Evolutionary conservation across 768 basidiomycete species (phyloP).

Genomic region (Suillus ampliporus): DNA sequence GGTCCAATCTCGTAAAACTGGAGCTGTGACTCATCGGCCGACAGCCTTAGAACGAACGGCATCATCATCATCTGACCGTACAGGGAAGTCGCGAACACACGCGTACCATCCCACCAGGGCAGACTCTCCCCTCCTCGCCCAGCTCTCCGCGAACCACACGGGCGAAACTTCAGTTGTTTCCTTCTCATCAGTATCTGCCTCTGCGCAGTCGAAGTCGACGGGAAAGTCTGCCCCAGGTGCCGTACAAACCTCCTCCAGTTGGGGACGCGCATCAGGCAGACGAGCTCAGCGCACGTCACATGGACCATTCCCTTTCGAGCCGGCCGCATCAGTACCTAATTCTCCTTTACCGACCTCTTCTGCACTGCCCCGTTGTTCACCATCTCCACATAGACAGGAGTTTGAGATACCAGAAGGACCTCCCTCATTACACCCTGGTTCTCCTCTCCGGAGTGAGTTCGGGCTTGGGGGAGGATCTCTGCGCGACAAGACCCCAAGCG

Average conservation of each 20-base stretch:
- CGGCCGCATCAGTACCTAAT: conserved; percentile 60
- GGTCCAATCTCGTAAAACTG: conserved; percentile 7
- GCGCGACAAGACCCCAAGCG: conserved; percentile 31
- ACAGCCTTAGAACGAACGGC: conserved; percentile 29
- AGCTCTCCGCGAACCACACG: conserved; percentile 44
- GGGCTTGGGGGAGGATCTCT: conserved; percentile 36
- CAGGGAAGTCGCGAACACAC: conserved; percentile 17
- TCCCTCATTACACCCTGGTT: conserved; percentile 17
- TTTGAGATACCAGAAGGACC: conserved; percentile 15
- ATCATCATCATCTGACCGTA: conserved; percentile 33
- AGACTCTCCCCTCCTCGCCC: conserved; percentile 28
- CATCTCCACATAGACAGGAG: conserved; percentile 14
- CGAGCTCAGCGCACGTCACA: conserved; percentile 50
- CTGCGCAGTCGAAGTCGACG: conserved; percentile 48
- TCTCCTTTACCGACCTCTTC: conserved; percentile 31
- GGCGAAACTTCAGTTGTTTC: conserved; percentile 40
- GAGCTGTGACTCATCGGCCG: conserved; percentile 19
- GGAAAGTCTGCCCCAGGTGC: conserved; percentile 32
- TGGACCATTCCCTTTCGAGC: conserved; percentile 71
- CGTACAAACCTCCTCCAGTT: conserved; percentile 59
- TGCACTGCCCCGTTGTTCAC: conserved; percentile 21
- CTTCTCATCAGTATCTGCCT: conserved; percentile 32
- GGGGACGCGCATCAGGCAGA: conserved; percentile 59
- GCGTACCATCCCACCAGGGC: conserved; percentile 18
- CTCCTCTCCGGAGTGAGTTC: conserved; percentile 37